Base-by-base conservation (phyloP, 176 grass and related monocot genomes). In the Eragrostis curvula region DNA sequence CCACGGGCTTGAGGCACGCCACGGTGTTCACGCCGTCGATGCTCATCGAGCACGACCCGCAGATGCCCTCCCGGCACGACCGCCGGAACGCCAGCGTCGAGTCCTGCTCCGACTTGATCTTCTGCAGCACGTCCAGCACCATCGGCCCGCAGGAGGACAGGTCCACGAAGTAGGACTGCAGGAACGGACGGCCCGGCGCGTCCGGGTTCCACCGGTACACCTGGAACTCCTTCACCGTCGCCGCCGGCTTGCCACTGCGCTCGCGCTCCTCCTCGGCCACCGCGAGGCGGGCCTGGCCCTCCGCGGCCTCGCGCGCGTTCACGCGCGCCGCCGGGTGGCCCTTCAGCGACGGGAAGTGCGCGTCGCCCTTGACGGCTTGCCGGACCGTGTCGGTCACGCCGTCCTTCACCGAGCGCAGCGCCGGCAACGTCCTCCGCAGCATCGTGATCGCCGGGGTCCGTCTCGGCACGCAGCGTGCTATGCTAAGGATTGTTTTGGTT, bases 41-140 rank as follows among this genome's bases (percentile, higher is more conserved):
- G 86, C 83, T 77, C 95, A 98, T 95, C 3, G 90, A 88, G 84
- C 88, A 93, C 3, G 88, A 98, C 7, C 90, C 86, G 24, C 90
- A 93, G 57, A 98, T 95, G 48, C 92, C 90, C 86, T 93, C 90
- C 40, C 84, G 84, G 81, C 95, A 95, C 40, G 92, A 95, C 77
- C 92, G 88, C 77, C 88, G 77, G 66, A 83, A 98, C 58, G 52
- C 81, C 51, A 95, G 77, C 68, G 76, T 89, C 15, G 90, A 61
- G 55, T 95, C 86, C 21, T 89, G 88, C 84, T 93, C 92, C 44
- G 79, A 8, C 91, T 93, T 95, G 70, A 98, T 95, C 85, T 91
- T 89, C 81, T 92, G 84, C 42, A 93, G 90, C 47, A 86, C 86
- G 84, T 93, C 92, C 81, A 91, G 76, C 21, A 91, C 92, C 84